Evolutionary conservation across 345 rosid species (phyloP), one percentile per base, ranked within the genome.

Genomic region (Microcos paniculata): DNA sequence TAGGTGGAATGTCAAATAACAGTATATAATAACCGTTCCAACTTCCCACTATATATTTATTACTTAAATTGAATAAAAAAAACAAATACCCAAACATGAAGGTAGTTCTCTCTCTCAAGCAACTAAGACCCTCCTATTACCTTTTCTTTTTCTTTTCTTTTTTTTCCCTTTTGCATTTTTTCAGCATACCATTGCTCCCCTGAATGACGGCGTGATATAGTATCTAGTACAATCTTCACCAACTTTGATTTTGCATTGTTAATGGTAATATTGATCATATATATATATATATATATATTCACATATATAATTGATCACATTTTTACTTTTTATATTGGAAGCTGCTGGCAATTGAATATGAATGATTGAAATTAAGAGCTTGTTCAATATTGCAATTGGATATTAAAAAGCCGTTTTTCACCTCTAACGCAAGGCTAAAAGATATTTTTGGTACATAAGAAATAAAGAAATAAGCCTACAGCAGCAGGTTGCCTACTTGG

Each of bases 1-100:
- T 53, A 30, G 78, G 78, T 74, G 53, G 75, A 5, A 11, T 59
- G 82, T 79, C 82, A 75, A n/a, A 11, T 30, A 28, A 52, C 42
- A 23, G 38, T 69, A 72, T 46, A 1, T 19, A 21, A 51, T 74
- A 79, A 74, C 65, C 38, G 71, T 42, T 68, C 14, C 56, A 68
- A 68, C 74, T 28, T 76, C 63, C 35, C 45, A n/a, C 23, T 0
- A 46, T 38, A 35, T 66, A 31, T 4, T n/a, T n/a, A n/a, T n/a
- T 35, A 35, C 5, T 2, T 35, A 5, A 40, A 43, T 42, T 43
- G 9, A 23, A 42, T 2, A 16, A 6, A 9, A 0, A 38, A 3
- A 3, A 10, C 12, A 8, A 24, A 3, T 40, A 30, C 64, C 28
- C 28, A 69, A 68, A 46, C 28, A 40, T 21, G 51, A 64, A 45